These are phyloP conservation scores for Tricholomella constricta DNA, from an alignment of 768 basidiomycete species.

Conservation along the genomic window DNA sequence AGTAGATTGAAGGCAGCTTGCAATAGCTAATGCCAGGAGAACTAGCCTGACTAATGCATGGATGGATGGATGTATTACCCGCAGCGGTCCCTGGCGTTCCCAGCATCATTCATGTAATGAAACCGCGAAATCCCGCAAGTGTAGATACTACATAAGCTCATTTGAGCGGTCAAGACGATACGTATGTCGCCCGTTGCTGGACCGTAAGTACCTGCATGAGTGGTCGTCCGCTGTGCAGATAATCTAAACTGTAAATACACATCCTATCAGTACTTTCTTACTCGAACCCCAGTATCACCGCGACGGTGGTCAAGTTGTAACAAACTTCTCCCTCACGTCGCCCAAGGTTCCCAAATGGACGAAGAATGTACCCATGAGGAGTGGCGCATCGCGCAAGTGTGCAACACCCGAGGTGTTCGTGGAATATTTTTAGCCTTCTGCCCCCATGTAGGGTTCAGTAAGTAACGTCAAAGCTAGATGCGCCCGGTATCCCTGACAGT, in stretches of 20 bases:
- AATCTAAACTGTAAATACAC: neutral
- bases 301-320: neutral
- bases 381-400: constrained; percentile 11
- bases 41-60: too few relatives aligned
- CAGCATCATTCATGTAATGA: constrained; percentile 11
- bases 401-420: neutral
- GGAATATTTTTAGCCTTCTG: neutral
- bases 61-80: too few relatives aligned
- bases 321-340: neutral
- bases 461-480: neutral
- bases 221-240: neutral
- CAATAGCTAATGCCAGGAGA: too few relatives aligned
- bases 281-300: constrained; percentile 9
- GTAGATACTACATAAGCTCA: neutral
- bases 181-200: neutral
- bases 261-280: constrained; percentile 2
- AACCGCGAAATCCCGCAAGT: neutral
- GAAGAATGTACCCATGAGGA: constrained; percentile 8
- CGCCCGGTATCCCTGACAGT: neutral
- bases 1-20: too few relatives aligned
- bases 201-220: neutral
- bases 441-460: neutral
- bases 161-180: neutral
- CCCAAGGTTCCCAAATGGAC: neutral
- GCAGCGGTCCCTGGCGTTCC: too few relatives aligned